Base-by-base conservation (phyloP, 345 rosid species). In the Sisymbrium altissimum region DNA sequence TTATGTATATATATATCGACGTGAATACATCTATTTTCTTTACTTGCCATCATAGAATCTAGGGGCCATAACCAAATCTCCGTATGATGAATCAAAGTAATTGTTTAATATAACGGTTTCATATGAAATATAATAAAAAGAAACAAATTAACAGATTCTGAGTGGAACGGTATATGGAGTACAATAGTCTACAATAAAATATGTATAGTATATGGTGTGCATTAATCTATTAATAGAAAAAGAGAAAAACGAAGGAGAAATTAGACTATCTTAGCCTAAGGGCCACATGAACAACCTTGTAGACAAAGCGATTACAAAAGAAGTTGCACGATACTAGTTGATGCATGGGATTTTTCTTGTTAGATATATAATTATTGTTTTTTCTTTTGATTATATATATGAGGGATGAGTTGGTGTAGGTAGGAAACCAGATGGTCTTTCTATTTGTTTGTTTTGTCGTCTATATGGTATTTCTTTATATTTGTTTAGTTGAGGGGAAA, bases 271-370 rank as follows among this genome's bases (percentile, higher is more conserved):
- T 35, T 46, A 23, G 41, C 3, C 41, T 46, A 9, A 55, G 78
- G 78, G 66, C 50, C 78, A 74, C 78, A 74, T 56, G 15, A 46
- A 66, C 72, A 74, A 74, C 41, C 52, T 73, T 73, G 66, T 15
- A 73, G 58, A 45, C 77, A 56, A 73, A 73, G 72, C 65, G 62
- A 65, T 73, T 14, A 48, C 52, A 66, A 53, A 23, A 54, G 11
- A 32, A 53, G 25, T 64, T 64, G 65, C 56, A 53, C 18, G 4
- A 72, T 53, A 30, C 35, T 53, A 40, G 62, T 45, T 45, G 35
- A 58, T 14, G 32, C 75, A 71, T 61, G 52, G 61, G 15, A 71
- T 7, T 70, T 4, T 15, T 13, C 23, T 23, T 23, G 25, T 23
- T 23, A 3, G 25, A 23, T 23, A 23, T 23, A 23, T 23, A 23